Percentiles rank a stretch among this genome's conserved stretches.
phyloP scores from a whole-genome alignment of 2,329 filamentous ascomycete genomes.

The Beauveria medogensis region DNA sequence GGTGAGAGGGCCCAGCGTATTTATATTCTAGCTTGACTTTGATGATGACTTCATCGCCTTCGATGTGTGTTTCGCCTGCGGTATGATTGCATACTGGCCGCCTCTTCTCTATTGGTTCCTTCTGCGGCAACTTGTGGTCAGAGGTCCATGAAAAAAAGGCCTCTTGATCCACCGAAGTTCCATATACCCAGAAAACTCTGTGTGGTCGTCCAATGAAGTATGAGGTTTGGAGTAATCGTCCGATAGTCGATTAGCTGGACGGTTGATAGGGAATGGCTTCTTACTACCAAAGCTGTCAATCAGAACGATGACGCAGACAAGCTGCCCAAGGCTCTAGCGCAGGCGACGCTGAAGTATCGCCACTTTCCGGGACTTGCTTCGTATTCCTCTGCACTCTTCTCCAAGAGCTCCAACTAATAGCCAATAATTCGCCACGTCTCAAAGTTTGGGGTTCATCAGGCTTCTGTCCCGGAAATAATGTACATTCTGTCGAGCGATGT shows the following conservation, averaged over 20 bases:
- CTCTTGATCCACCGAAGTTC: not conserved
- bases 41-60: constrained; percentile 11
- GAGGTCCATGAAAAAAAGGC: not conserved
- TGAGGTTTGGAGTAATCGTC: no score
- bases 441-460: no score
- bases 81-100: not conserved
- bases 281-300: not conserved
- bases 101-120: not conserved
- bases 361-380: not conserved
- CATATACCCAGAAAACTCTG: not conserved
- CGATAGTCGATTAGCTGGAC: no score
- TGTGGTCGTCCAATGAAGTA: not conserved
- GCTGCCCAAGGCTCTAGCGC: no score
- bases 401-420: no score
- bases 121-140: not conserved
- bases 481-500: no score
- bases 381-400: no score
- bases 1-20: constrained; percentile 25
- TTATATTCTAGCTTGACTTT: constrained; percentile 25
- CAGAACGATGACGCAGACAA: not conserved
- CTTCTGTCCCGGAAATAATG: no score
- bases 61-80: not conserved
- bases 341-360: not conserved
- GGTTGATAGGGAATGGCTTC: not conserved
- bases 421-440: no score